Base-by-base conservation (phyloP, 169 alveolate genomes). In the Plasmodium inui region DNA sequence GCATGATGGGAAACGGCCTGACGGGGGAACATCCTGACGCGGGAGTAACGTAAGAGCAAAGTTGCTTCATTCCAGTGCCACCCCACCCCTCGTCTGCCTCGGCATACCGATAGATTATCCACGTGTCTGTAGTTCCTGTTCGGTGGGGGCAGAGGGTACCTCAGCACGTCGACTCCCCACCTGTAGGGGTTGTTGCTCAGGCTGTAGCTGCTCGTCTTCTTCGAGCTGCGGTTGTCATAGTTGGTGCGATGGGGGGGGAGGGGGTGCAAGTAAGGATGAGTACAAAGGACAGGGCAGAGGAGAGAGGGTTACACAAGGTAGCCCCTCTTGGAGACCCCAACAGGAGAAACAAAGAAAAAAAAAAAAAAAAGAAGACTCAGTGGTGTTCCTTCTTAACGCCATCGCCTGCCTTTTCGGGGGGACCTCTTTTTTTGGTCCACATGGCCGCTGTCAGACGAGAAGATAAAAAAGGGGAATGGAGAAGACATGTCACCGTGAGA, bases 121-220 rank as follows among this genome's bases (percentile, higher is more conserved):
- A 76, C 80, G 53, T 88, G 94, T 44, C 89, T 88, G 71, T 78
- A 78, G 22, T 78, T 67, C 72, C 72, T 76, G 50, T 61, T 78
- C 8, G 94, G 94, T 39, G 94, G 76, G 2, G 94, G 88, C 12
- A 88, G 28, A 10, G 32, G 22, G 71, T 88, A 88, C 71, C 73
- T 76, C 9, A 88, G 67, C 28, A 88, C 94, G 82, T 88, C 94
- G 14, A 88, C 85, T 0, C 94, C 94, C 94, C 94, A 88, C n/a
- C 72, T 88, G 72, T 50, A 78, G 32, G 94, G 94, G 71, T 88
- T 88, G 12, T 67, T 88, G 19, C 76, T 32, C 53, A 78, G 50
- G 50, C 82, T 88, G 22, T 88, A 88, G 32, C 30, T 41, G 44
- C 94, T 88, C 8, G 82, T 88, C 76, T 88, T 88, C 81, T 88